Evolutionary conservation across 331 rosid species (phyloP).

Genomic region (Rosa hybrid): DNA sequence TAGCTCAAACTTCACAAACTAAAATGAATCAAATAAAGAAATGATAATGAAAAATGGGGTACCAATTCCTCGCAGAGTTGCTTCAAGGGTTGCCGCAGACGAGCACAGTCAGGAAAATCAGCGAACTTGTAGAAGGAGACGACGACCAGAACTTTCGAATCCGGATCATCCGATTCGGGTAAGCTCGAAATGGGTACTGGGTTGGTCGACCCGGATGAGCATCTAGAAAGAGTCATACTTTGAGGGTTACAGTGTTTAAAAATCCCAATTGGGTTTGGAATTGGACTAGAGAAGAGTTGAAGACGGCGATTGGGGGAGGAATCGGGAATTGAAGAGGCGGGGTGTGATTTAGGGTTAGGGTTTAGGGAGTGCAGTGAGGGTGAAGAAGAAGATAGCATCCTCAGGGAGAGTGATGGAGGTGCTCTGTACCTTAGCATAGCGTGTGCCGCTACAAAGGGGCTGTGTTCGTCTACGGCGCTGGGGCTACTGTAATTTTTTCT

Average conservation of each 20-base stretch:
- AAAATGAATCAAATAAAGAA: background rate
- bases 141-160: conserved; percentile 52
- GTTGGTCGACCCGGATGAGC: conserved; percentile 35
- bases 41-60: conserved; percentile 24
- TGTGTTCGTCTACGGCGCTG: conserved; percentile 3
- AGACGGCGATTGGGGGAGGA: conserved; percentile 19
- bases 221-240: conserved; percentile 54
- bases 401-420: conserved; percentile 33
- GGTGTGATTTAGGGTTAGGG: conserved; percentile 26
- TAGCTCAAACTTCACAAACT: background rate
- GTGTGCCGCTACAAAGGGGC: background rate
- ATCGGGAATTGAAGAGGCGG: conserved; percentile 21
- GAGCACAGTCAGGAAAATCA: conserved; percentile 72
- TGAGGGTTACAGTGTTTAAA: conserved; percentile 17
- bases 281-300: conserved; percentile 17
- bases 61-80: conserved; percentile 81
- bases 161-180: conserved; percentile 20
- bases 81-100: conserved; percentile 69
- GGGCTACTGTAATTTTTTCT: background rate
- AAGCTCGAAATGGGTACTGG: conserved; percentile 27
- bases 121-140: conserved; percentile 94
- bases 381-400: conserved; percentile 38
- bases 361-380: conserved; percentile 22
- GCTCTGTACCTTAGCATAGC: conserved; percentile 43
- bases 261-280: conserved; percentile 1